Evolutionary conservation across 176 grass and related monocot genomes (phyloP), one percentile per base, ranked within the genome.

Genomic region (Luzula sylvatica): DNA sequence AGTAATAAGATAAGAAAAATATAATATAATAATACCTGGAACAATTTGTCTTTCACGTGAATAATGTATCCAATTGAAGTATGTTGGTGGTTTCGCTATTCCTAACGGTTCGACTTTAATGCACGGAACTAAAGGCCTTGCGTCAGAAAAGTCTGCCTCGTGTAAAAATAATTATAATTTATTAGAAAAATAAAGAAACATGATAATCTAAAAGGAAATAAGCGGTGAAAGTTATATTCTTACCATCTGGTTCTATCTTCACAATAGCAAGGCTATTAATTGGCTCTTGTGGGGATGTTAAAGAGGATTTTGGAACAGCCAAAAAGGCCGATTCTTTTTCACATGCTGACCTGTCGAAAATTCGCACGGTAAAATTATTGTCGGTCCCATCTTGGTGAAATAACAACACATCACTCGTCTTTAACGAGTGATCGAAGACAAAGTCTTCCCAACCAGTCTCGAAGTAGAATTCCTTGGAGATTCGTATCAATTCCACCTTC

Each of bases 381-480:
- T 50, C 67, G 20, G 3, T 39, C 14, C 75, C 78, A 55, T 82
- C 81, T 24, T 86, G 76, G 17, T 38, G 61, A 64, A 96, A 89
- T 0, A 88, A 59, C 50, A 96, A 52, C 27, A 90, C 69, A 48
- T 89, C 71, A 20, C 84, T 80, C 3, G 9, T 9, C 30, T 56
- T 21, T 5, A 96, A 20, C 1, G 74, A 76, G 46, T 96, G 85
- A 21, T 89, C 84, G 9, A 8, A 42, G 35, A 79, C 74, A 19
- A 96, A 96, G 29, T 76, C 62, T 26, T 75, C 79, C 90, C 84
- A 96, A 8, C 90, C 90, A 44, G 56, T 45, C 38, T 46, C 46
- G 18, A 96, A 86, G 16, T 4, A 61, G 5, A 76, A 35, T 1
- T 58, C 70, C 20, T 71, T 46, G 2, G 60, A 78, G 13, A 46